Base-by-base conservation (phyloP, 306 rosid genomes). In the Rosa rugosa region DNA sequence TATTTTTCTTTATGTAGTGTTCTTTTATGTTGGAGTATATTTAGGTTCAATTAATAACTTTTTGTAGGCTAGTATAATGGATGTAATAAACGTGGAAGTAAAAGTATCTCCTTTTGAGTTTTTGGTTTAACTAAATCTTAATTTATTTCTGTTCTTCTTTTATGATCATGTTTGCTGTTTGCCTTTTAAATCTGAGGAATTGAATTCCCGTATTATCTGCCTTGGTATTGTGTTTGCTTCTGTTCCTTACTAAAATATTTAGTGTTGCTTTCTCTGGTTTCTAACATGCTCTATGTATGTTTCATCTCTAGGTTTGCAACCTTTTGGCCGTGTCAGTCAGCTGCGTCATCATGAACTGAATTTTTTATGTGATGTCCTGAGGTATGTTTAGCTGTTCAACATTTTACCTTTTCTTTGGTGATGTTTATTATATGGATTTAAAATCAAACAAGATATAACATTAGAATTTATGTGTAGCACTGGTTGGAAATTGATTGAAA, bases 381-480 rank as follows among this genome's bases (percentile, higher is more conserved):
- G 79, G 79, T 75, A 62, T 63, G 79, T 18, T 10, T 75, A 31
- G 36, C 60, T 36, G 31, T 63, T 45, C 71, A 75, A 75, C 25
- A 4, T 45, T 62, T 4, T 13, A 3, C 77, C 23, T 56, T 63
- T 27, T 42, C 11, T 2, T 42, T 42, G 34, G 3, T 42, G 34
- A 62, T 62, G 59, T 27, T 18, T 44, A 23, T 59, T 11, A 22
- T 74, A n/a, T 75, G 3, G 56, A 25, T 57, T 34, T 54, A 41
- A 74, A 20, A 64, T 65, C 14, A 22, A 59, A 8, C 25, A 56
- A 16, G 46, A 41, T 40, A n/a, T 3, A 4, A 20, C 34, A 56
- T 22, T 74, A 14, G 25, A 12, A 40, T n/a, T 73, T 50, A n/a
- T 22, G n/a, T n/a, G 22, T 18, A 38, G 20, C 14, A 38, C 14